A percentile compares a stretch with the other conserved stretches of the same genome.
Conservation (phyloP, 257 asterid species). For the Mentha longifolia region DNA sequence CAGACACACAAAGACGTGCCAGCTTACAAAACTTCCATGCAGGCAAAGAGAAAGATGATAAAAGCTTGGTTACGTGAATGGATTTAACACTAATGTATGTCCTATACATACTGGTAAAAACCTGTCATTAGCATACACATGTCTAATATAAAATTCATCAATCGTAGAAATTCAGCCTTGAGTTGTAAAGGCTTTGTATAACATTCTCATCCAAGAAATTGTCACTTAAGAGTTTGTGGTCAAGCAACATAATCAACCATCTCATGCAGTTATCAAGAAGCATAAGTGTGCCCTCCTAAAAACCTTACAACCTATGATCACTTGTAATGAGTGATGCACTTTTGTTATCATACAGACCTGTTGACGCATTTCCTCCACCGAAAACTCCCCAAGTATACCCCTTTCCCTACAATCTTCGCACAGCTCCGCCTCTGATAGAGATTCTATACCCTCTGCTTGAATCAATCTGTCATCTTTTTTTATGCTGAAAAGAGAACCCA, state of each 20-base stretch:
- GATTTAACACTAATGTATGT: constrained; percentile 12
- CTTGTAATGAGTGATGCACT: constrained; percentile 20
- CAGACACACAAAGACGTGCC: constrained; percentile 8
- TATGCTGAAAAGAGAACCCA: constrained; percentile 45
- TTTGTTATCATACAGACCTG: constrained; percentile 54
- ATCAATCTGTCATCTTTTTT: constrained; percentile 82
- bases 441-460: constrained; percentile 88
- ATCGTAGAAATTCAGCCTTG: constrained; percentile 5
- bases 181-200: neutral
- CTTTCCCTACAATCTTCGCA: constrained; percentile 95
- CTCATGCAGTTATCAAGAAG: constrained; percentile 23
- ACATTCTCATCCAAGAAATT: constrained; percentile 16
- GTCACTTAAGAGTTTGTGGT: neutral
- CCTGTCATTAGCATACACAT: constrained; percentile 8
- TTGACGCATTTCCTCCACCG: constrained; percentile 93
- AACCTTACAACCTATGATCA: constrained; percentile 10
- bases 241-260: constrained; percentile 24
- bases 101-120: constrained; percentile 7
- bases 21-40: constrained; percentile 26
- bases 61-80: constrained; percentile 10
- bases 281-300: constrained; percentile 14
- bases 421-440: constrained; percentile 92
- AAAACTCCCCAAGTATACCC: constrained; percentile 79
- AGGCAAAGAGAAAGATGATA: constrained; percentile 25
- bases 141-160: constrained; percentile 18